Evolutionary conservation across 176 grass and related monocot genomes (phyloP).

Genomic region (Juncus effusus): DNA sequence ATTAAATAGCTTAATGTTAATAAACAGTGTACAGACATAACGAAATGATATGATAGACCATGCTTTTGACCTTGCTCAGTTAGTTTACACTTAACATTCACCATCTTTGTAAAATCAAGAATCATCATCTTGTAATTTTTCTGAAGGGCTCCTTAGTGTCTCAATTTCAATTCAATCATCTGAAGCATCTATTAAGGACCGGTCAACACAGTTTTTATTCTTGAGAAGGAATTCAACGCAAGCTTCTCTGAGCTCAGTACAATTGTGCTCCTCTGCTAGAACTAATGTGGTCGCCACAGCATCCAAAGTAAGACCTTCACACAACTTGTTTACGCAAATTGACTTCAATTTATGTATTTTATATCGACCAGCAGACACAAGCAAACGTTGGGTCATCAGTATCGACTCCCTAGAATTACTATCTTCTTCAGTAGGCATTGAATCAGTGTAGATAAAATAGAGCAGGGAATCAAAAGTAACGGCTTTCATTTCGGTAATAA

Average conservation of each 20-base stretch:
- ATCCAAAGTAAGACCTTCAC: conserved; percentile 2
- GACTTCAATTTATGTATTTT: conserved; percentile 3
- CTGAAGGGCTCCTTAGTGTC: not conserved
- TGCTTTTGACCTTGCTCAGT: no score
- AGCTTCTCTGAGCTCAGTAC: not conserved
- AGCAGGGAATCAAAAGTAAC: conserved; percentile 24
- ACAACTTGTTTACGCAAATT: conserved; percentile 14
- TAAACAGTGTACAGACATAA: no score
- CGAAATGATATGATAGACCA: no score
- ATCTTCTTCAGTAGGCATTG: conserved; percentile 3
- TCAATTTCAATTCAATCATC: not conserved
- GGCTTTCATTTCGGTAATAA: not conserved
- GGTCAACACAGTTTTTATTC: no score
- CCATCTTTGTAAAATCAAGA: no score
- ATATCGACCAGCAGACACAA: not conserved
- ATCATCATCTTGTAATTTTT: conserved; percentile 3
- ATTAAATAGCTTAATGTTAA: no score
- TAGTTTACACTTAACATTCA: no score
- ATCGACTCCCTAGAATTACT: not conserved
- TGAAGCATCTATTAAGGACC: no score
- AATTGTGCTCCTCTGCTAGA: conserved; percentile 13
- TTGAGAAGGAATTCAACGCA: conserved; percentile 6
- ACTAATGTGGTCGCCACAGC: conserved; percentile 1
- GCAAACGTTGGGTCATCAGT: conserved; percentile 12
- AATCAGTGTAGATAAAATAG: conserved; percentile 51